Conservation (phyloP, 805 yeast genomes). For the Candida awuae region DNA sequence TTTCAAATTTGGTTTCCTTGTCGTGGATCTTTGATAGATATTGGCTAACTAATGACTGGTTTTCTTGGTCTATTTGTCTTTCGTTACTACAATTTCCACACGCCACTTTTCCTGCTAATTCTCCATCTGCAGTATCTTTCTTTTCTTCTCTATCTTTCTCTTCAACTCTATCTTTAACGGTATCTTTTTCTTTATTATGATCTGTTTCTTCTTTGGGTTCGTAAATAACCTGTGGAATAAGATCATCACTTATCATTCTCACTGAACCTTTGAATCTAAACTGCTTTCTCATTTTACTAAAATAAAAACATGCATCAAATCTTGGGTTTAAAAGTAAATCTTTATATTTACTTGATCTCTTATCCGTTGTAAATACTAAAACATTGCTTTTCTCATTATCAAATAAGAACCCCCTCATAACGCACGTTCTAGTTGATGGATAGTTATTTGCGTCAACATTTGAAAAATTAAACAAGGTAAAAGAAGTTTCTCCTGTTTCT, state of each 20-base stretch:
- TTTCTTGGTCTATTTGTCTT: conserved; percentile 9
- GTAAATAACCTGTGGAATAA: conserved; percentile 17
- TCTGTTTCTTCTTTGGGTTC: neutral
- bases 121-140: neutral
- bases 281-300: conserved; percentile 53
- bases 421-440: conserved; percentile 65
- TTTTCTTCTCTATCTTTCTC: neutral
- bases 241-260: conserved; percentile 32
- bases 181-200: neutral
- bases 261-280: conserved; percentile 67
- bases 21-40: conserved; percentile 7
- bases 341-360: conserved; percentile 53
- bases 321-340: conserved; percentile 45
- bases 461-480: conserved; percentile 58
- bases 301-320: conserved; percentile 74
- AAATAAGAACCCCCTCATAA: conserved; percentile 69
- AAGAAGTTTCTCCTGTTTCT: conserved; percentile 32
- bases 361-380: conserved; percentile 63
- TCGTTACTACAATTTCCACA: neutral
- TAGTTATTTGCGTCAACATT: conserved; percentile 47
- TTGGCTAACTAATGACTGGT: conserved; percentile 8
- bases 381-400: conserved; percentile 60
- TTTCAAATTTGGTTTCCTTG: conserved; percentile 2
- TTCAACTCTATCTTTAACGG: neutral
- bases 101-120: neutral